A percentile compares a stretch with the other conserved stretches of the same genome.
These are phyloP conservation scores for Pulveroboletus sp. DNA, from an alignment of 768 basidiomycete genomes.

Conservation along the genomic window DNA sequence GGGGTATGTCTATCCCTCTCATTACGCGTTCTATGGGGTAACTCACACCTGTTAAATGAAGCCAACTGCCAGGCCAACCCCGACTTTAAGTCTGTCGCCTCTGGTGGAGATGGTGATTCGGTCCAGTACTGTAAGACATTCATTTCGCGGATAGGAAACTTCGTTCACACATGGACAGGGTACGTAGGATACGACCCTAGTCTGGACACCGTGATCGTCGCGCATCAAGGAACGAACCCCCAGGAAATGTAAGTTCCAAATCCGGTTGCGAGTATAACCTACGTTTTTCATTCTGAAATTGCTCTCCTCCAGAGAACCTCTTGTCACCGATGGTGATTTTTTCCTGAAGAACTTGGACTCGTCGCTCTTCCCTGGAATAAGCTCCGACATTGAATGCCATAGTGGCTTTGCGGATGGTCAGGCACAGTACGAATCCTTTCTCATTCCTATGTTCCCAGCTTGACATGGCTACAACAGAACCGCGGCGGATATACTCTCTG, in stretches of 20 bases:
- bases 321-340: slow-evolving; percentile 44
- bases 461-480: slow-evolving; percentile 27
- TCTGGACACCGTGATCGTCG: slow-evolving; percentile 34
- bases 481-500: slow-evolving; percentile 40
- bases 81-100: slow-evolving; percentile 44
- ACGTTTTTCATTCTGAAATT: neutral
- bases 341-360: slow-evolving; percentile 33
- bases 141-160: neutral
- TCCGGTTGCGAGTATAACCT: neutral
- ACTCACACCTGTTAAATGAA: slow-evolving; percentile 12
- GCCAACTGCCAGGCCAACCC: slow-evolving; percentile 48
- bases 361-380: slow-evolving; percentile 49
- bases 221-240: slow-evolving; percentile 37
- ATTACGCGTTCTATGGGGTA: neutral
- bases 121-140: slow-evolving; percentile 41
- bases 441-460: neutral
- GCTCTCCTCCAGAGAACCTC: slow-evolving; percentile 26
- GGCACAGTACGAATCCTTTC: slow-evolving; percentile 33
- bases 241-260: slow-evolving; percentile 23
- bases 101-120: slow-evolving; percentile 43
- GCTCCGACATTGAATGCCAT: slow-evolving; percentile 41
- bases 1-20: slow-evolving; percentile 35
- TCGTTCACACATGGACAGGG: slow-evolving; percentile 34
- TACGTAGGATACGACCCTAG: slow-evolving; percentile 51
- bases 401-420: slow-evolving; percentile 47